Base-by-base conservation (phyloP, 225 moss, liverwort and hornwort species). In the Marchantia paleacea region DNA sequence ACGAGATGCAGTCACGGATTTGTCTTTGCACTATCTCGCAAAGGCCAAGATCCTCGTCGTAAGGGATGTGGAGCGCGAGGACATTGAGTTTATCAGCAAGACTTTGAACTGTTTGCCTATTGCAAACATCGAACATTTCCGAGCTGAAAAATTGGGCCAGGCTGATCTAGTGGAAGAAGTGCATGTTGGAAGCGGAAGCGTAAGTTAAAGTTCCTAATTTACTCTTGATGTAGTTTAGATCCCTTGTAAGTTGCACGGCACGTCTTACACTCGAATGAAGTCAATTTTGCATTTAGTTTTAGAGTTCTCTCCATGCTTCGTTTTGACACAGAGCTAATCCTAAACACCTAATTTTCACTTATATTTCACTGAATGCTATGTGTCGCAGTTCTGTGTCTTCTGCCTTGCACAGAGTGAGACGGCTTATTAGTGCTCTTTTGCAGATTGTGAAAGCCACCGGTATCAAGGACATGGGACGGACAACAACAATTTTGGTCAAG, bases 41-140 rank as follows among this genome's bases (percentile, higher is more conserved):
- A 99, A 99, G 82, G 95, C 97, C 47, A 99, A 99, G 84, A 95
- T 99, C 83, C 82, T 99, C 79, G 97, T 95, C 61, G 93, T 99
- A 69, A 91, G 92, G 81, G 93, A 99, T 81, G 95, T 99, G 77
- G 97, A 99, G 78, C 91, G 95, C 72, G 93, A 94, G 51, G 97
- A 99, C 65, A 95, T 99, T 80, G 97, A 94, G 63, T 99, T 99
- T 72, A 93, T 99, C 54, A 95, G 93, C 91, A 99, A 95, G 76
- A 99, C 95, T 15, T 78, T 99, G 83, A 95, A 85, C 73, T 95
- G 97, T 76, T 87, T 99, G 64, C 95, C 97, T 18, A 95, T 95
- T 47, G 90, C 97, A 26, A 99, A 95, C 57, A 95, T 99, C 73
- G 97, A 99, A 73, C 97, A 99, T 79, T 99, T 99, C 74, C 91